phyloP scores from a whole-genome alignment of 805 yeast genomes.

The Pichia insulana region DNA sequence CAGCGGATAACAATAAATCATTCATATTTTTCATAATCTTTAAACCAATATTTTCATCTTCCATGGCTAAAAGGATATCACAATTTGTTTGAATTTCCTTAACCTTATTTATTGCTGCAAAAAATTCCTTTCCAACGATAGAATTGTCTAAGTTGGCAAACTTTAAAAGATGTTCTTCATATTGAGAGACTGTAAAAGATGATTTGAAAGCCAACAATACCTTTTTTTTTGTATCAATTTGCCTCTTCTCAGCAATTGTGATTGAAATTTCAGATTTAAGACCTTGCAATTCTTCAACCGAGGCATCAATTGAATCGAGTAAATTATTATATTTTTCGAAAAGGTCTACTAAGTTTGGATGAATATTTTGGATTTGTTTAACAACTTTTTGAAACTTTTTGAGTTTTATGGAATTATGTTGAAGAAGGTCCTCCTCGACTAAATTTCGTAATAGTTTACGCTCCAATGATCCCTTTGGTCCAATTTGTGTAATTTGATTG shows the following conservation, averaged over 20 bases:
- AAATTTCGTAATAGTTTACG: constrained; percentile 53
- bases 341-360: constrained; percentile 23
- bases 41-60: constrained; percentile 56
- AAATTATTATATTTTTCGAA: constrained; percentile 20
- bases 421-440: constrained; percentile 51
- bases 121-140: constrained; percentile 42
- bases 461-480: constrained; percentile 41
- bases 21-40: constrained; percentile 55
- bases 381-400: constrained; percentile 37
- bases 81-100: constrained; percentile 59
- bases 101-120: constrained; percentile 50
- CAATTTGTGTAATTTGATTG: constrained; percentile 25
- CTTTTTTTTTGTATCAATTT: constrained; percentile 41
- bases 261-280: constrained; percentile 15
- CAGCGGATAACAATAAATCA: constrained; percentile 41
- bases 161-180: constrained; percentile 48
- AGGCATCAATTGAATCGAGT: constrained; percentile 18
- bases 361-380: constrained; percentile 29
- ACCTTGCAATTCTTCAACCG: constrained; percentile 17
- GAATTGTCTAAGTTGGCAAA: constrained; percentile 32
- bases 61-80: constrained; percentile 59
- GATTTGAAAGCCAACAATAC: constrained; percentile 46
- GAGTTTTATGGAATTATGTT: constrained; percentile 43
- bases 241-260: constrained; percentile 26
- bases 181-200: constrained; percentile 59